Evolutionary conservation across 1,284 basidiomycete species (phyloP).

Genomic region (Singerocomus inundabilis): DNA sequence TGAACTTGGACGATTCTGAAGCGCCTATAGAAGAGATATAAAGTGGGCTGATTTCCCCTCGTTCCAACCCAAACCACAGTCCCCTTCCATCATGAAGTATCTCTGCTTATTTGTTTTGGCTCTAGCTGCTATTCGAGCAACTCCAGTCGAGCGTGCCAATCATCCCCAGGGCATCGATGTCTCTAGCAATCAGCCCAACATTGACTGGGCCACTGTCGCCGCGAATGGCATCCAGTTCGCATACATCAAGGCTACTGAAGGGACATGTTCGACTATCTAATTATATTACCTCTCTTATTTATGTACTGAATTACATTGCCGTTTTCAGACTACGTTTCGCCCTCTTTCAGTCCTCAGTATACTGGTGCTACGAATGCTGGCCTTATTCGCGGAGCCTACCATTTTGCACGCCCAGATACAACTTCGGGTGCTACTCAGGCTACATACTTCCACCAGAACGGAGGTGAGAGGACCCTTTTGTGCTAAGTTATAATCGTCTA

Average conservation of each 20-base stretch:
- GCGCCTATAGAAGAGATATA: slow-evolving; percentile 15
- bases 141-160: slow-evolving; percentile 34
- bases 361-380: slow-evolving; percentile 45
- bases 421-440: slow-evolving; percentile 49
- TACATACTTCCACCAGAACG: slow-evolving; percentile 54
- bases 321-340: slow-evolving; percentile 29
- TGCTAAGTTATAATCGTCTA: not conserved
- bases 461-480: slow-evolving; percentile 39
- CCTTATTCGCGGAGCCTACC: slow-evolving; percentile 52
- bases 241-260: slow-evolving; percentile 73
- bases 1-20: not conserved
- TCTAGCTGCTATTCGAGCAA: slow-evolving; percentile 15
- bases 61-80: not conserved
- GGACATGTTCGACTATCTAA: slow-evolving; percentile 42
- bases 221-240: slow-evolving; percentile 59
- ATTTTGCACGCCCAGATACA: slow-evolving; percentile 47
- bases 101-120: slow-evolving; percentile 16
- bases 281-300: not conserved
- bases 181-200: slow-evolving; percentile 49
- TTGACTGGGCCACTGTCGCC: slow-evolving; percentile 55
- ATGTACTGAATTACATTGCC: not conserved
- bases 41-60: not conserved
- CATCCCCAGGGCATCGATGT: slow-evolving; percentile 55
- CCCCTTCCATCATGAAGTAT: slow-evolving; percentile 21
- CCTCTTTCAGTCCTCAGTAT: slow-evolving; percentile 45